Evolutionary conservation across 2,329 filamentous ascomycete genomes (phyloP), one percentile per base, ranked within the genome.

Genomic region (Pleoardoris graminearum): DNA sequence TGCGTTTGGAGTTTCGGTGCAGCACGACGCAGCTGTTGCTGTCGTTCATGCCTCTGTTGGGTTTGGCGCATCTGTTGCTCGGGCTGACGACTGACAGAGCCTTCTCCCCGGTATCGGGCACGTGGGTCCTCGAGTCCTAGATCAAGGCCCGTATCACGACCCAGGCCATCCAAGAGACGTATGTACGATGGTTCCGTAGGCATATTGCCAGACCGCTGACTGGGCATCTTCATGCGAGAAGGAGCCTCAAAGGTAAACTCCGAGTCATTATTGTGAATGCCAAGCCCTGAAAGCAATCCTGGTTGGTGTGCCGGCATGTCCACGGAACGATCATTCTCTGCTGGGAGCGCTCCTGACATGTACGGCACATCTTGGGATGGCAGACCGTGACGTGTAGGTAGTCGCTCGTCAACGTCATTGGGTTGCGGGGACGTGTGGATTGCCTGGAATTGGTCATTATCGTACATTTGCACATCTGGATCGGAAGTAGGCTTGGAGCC

Each of bases 51-150:
- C 5, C 4, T 41, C 7, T 42, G 51, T 17, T 46, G 38, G 30
- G 14, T 27, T 35, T 19, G 19, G 19, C 47, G 38, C 14, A 25
- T 12, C 11, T 33, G 41, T 51, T 59, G 57, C 44, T 43, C 50
- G 0, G 35, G 29, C 2, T 33, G 22, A 4, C 33, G 14, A 4
- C 27, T 37, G 3, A 11, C 7, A 5, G 51, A 38, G 39, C 50
- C 17, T 1, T 38, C n/a, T 17, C n/a, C 37, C 3, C 29, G n/a
- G 7, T 27, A 7, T 7, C 17, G 49, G 10, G 51, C 25, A 23
- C 68, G 63, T n/a, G 69, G 68, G 42, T 71, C 68, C 32, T 58
- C 62, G 6, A 71, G 48, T 1, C 59, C 62, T 2, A 71, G 33
- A 7, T 72, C 58, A 7, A 70, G 47, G 6, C 51, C 58, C 10